Evolutionary conservation across 306 rosid species (phyloP).

Genomic region (Myrica gale): DNA sequence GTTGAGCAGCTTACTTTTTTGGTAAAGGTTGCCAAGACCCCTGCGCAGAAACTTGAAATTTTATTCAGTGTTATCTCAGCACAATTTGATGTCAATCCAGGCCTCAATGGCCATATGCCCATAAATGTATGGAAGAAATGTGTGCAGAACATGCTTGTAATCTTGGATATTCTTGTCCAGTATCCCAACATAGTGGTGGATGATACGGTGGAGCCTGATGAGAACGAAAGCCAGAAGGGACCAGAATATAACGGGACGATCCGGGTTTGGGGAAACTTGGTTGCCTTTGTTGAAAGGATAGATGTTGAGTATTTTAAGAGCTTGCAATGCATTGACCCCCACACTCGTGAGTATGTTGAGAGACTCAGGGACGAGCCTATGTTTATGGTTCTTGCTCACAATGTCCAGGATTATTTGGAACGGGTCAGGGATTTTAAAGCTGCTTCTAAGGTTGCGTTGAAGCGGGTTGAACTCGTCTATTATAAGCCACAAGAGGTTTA

Average conservation of each 20-base stretch:
- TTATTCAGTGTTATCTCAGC: slow-evolving; percentile 89
- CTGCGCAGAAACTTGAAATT: slow-evolving; percentile 96
- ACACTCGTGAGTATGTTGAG: slow-evolving; percentile 96
- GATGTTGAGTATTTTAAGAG: slow-evolving; percentile 90
- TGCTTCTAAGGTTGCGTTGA: slow-evolving; percentile 77
- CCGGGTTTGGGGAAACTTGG: slow-evolving; percentile 90
- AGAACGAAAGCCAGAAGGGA: slow-evolving; percentile 87
- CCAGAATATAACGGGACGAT: slow-evolving; percentile 67
- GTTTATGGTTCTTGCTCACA: slow-evolving; percentile 86
- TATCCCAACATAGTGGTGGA: slow-evolving; percentile 75
- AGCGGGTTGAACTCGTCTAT: slow-evolving; percentile 80
- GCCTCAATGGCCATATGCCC: slow-evolving; percentile 92
- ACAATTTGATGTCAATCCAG: slow-evolving; percentile 95
- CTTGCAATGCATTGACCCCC: slow-evolving; percentile 96
- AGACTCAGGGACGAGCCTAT: slow-evolving; percentile 87
- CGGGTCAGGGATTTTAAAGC: slow-evolving; percentile 61
- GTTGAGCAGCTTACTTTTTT: slow-evolving; percentile 95
- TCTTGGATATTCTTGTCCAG: slow-evolving; percentile 81
- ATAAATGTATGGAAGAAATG: slow-evolving; percentile 94
- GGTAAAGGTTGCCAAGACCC: slow-evolving; percentile 94
- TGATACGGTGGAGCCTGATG: slow-evolving; percentile 79
- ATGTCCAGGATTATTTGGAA: slow-evolving; percentile 89
- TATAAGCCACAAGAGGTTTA: slow-evolving; percentile 96
- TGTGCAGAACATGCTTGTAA: slow-evolving; percentile 75
- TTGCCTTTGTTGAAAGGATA: slow-evolving; percentile 77